Percentiles rank a stretch among this genome's conserved stretches.
These are phyloP conservation scores for Taphrina flavorubra DNA, from an alignment of 1,139 yeast genomes.

Conservation along the genomic window DNA sequence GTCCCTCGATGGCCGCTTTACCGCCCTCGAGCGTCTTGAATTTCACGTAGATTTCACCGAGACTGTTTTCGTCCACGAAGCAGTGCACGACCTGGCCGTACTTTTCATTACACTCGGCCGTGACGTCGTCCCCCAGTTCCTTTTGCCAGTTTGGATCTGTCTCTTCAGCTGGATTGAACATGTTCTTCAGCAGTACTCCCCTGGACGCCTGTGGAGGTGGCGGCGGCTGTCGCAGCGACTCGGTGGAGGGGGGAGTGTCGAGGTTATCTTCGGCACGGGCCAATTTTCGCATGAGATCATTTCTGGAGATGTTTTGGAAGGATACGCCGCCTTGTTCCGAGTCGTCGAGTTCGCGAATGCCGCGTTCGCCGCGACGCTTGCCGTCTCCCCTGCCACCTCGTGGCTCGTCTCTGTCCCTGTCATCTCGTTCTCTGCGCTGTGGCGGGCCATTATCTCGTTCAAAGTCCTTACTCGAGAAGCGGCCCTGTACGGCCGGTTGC, in stretches of 20 bases:
- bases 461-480: conserved; percentile 31
- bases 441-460: conserved; percentile 34
- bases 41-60: conserved; percentile 53
- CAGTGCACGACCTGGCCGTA: conserved; percentile 53
- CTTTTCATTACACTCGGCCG: conserved; percentile 53
- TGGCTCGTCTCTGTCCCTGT: conserved; percentile 39
- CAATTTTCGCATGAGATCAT: conserved; percentile 50
- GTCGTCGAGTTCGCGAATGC: conserved; percentile 47
- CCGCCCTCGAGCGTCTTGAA: conserved; percentile 50
- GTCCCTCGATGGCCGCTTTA: conserved; percentile 51
- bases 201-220: conserved; percentile 48
- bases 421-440: conserved; percentile 24
- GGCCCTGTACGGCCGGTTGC: conserved; percentile 32
- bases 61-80: conserved; percentile 50
- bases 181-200: conserved; percentile 51
- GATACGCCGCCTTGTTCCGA: conserved; percentile 49
- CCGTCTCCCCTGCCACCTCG: conserved; percentile 29
- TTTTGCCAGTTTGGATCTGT: conserved; percentile 52
- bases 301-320: conserved; percentile 49
- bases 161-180: conserved; percentile 54
- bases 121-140: conserved; percentile 54
- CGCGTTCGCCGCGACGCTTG: conserved; percentile 40
- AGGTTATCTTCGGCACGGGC: conserved; percentile 51
- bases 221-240: conserved; percentile 16
- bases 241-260: conserved; percentile 30